Percentiles rank a stretch among this genome's conserved stretches.
phyloP scores from a whole-genome alignment of 2,329 filamentous ascomycete species.

The Escovopsis weberi region DNA sequence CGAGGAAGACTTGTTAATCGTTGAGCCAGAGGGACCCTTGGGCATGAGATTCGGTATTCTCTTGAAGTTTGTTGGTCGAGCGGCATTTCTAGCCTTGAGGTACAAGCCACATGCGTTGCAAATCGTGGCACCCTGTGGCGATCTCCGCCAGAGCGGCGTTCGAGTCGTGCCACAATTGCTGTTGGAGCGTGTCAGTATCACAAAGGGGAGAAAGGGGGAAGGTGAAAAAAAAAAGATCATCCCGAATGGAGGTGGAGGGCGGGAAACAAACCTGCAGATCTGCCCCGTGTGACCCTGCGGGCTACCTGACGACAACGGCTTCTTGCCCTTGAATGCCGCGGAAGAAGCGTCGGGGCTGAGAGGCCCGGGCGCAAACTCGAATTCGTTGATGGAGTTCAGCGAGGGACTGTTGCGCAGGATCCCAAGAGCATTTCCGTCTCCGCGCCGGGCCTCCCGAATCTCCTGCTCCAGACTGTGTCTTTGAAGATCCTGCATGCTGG shows the following conservation, averaged over 20 bases:
- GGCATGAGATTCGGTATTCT: conserved; percentile 45
- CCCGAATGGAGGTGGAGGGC: not conserved
- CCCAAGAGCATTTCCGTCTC: conserved; percentile 14
- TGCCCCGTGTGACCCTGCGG: conserved; percentile 38
- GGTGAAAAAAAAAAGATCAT: conserved; percentile 1
- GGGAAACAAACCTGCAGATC: conserved; percentile 49
- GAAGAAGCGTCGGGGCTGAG: conserved; percentile 15
- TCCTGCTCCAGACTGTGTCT: conserved; percentile 13
- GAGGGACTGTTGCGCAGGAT: conserved; percentile 13
- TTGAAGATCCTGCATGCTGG: conserved; percentile 9
- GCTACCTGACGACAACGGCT: conserved; percentile 3
- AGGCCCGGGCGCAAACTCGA: conserved; percentile 11
- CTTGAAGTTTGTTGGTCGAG: conserved; percentile 81
- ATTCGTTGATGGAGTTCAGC: conserved; percentile 5
- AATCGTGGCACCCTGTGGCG: conserved; percentile 83
- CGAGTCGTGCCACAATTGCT: conserved; percentile 93
- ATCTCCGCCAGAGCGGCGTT: conserved; percentile 88
- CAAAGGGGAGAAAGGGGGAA: too few species aligned
- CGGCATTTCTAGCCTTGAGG: conserved; percentile 80
- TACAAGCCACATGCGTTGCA: conserved; percentile 97
- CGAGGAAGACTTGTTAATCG: conserved; percentile 22
- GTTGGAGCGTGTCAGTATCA: conserved; percentile 1
- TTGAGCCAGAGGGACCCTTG: conserved; percentile 27
- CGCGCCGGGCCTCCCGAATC: conserved; percentile 7
- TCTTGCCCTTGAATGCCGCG: conserved; percentile 7